These are phyloP conservation scores for Tetrapisispora pingtungensis DNA, from an alignment of 805 yeast species.

Conservation along the genomic window DNA sequence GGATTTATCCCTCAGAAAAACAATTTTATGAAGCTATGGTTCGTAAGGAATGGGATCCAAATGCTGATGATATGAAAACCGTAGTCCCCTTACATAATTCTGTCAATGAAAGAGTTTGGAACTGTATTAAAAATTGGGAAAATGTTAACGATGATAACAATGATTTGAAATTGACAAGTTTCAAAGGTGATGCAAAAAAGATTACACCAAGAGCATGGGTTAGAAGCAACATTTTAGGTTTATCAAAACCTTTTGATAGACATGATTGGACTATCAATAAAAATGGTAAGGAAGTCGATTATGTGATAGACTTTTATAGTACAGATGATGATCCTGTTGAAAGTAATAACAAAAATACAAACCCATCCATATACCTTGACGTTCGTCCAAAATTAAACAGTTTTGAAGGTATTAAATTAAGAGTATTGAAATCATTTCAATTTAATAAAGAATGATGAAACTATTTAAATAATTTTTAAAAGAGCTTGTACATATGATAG, in stretches of 20 bases:
- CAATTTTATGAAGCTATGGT: constrained; percentile 93
- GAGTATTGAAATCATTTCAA: constrained; percentile 57
- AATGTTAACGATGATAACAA: constrained; percentile 45
- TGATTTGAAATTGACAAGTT: constrained; percentile 73
- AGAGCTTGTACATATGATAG: neutral
- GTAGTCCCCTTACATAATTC: constrained; percentile 91
- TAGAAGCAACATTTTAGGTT: constrained; percentile 50
- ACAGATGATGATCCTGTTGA: constrained; percentile 29
- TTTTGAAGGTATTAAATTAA: constrained; percentile 67
- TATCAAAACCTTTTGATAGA: constrained; percentile 80
- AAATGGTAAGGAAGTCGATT: constrained; percentile 75
- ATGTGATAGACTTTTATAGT: constrained; percentile 85
- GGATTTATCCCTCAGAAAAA: constrained; percentile 94
- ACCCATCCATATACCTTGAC: constrained; percentile 55
- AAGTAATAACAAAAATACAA: constrained; percentile 8
- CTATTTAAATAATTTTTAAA: neutral
- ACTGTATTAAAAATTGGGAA: constrained; percentile 78
- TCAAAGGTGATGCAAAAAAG: constrained; percentile 80
- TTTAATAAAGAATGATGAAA: constrained; percentile 12
- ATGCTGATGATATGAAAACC: constrained; percentile 71
- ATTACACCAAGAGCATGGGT: constrained; percentile 82
- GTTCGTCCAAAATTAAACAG: constrained; percentile 86
- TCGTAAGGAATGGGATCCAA: constrained; percentile 81
- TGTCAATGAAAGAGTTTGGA: constrained; percentile 91
- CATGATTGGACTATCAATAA: constrained; percentile 90